phyloP scores from a whole-genome alignment of 164 flowering plant genomes.

The Aristolochia contorta region DNA sequence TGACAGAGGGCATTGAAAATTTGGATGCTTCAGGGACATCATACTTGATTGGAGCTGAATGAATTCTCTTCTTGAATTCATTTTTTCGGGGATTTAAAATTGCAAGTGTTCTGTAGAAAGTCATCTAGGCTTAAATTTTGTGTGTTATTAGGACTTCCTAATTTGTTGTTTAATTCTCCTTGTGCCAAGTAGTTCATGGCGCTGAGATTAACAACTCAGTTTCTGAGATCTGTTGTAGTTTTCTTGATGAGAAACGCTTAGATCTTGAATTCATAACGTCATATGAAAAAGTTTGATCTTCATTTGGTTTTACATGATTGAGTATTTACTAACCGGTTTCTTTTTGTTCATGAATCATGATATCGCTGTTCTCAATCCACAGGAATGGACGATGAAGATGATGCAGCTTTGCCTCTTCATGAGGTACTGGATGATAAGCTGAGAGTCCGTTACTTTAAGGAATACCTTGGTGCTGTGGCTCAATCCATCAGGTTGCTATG shows the following conservation, averaged over 20 bases:
- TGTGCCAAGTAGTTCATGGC: too few species aligned
- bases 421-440: conserved; percentile 74
- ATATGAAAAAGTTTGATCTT: neutral
- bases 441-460: conserved; percentile 60
- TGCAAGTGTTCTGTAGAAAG: too few species aligned
- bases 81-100: neutral
- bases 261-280: neutral
- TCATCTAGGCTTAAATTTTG: too few species aligned
- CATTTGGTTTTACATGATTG: neutral
- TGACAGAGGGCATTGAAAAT: neutral
- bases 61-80: neutral
- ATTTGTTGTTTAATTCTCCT: too few species aligned
- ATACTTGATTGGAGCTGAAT: neutral
- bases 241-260: neutral
- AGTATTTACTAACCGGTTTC: neutral
- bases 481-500: conserved; percentile 52
- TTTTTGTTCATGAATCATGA: neutral
- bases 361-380: neutral
- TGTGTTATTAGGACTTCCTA: too few species aligned
- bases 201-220: neutral
- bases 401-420: conserved; percentile 34
- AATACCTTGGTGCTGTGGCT: conserved; percentile 67
- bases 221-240: neutral
- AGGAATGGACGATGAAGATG: conserved; percentile 97
- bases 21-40: neutral